phyloP scores from a whole-genome alignment of 2,329 filamentous ascomycete species.

The Fusarium dimerum region DNA sequence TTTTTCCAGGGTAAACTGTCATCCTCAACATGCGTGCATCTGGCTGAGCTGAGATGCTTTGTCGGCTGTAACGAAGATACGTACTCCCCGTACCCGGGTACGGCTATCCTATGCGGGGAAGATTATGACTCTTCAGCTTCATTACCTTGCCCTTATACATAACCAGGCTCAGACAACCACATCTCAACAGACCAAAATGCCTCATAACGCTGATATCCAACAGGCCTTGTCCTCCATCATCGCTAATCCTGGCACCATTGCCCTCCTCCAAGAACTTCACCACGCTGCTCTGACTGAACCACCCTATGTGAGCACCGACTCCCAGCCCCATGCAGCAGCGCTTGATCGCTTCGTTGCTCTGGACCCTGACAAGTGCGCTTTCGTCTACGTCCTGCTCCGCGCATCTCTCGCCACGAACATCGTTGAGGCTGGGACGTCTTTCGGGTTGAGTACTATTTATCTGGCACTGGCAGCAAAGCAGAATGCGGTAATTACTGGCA shows the following conservation, averaged over 20 bases:
- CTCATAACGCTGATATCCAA: constrained; percentile 25
- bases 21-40: too few relatives aligned
- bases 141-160: too few relatives aligned
- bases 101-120: too few relatives aligned
- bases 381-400: constrained; percentile 55
- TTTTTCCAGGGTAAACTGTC: too few relatives aligned
- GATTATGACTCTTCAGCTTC: too few relatives aligned
- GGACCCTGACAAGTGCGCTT: constrained; percentile 57
- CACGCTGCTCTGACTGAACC: constrained; percentile 32
- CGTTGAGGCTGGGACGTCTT: constrained; percentile 63
- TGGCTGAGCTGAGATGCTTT: too few relatives aligned
- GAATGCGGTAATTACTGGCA: constrained; percentile 36
- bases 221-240: constrained; percentile 31
- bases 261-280: constrained; percentile 34
- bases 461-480: constrained; percentile 57
- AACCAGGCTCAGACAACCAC: too few relatives aligned
- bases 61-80: too few relatives aligned
- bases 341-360: constrained; percentile 60
- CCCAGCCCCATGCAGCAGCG: constrained; percentile 14
- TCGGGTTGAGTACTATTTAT: constrained; percentile 64
- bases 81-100: too few relatives aligned
- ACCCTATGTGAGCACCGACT: constrained; percentile 31
- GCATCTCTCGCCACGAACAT: constrained; percentile 50
- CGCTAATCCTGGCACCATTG: constrained; percentile 27
- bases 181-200: constrained; percentile 6